Evolutionary conservation across 78 protist genomes (phyloP).

Genomic region (Polysphondylium violaceum): DNA sequence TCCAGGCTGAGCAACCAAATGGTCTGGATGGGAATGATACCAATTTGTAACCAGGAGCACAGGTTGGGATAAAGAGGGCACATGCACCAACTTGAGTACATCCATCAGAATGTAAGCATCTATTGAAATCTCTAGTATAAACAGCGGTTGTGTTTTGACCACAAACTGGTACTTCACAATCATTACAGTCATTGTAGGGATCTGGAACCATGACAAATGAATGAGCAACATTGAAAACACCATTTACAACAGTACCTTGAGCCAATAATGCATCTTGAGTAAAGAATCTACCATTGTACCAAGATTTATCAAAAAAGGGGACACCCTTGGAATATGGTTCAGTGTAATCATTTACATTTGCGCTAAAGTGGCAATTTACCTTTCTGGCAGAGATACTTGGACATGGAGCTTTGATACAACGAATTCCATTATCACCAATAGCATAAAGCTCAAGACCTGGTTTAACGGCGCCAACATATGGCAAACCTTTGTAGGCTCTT

Average conservation of each 20-base stretch:
- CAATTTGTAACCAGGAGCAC: neutral
- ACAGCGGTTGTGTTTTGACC: too few species aligned
- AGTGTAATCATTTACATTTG: neutral
- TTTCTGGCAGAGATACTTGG: neutral
- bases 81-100: neutral
- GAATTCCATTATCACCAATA: too few species aligned
- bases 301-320: neutral
- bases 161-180: too few species aligned
- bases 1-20: too few species aligned
- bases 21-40: neutral
- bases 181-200: too few species aligned
- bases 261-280: neutral
- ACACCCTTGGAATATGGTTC: neutral
- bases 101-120: neutral
- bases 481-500: slow-evolving; percentile 1
- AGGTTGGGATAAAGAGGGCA: neutral
- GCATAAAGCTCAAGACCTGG: too few species aligned
- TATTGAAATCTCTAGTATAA: neutral
- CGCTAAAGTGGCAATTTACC: neutral
- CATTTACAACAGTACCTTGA: neutral
- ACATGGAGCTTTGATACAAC: slow-evolving; percentile 14
- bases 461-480: too few species aligned
- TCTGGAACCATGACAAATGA: slow-evolving; percentile 3
- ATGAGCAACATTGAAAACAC: neutral
- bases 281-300: slow-evolving; percentile 8